phyloP scores from a whole-genome alignment of 2,329 filamentous ascomycete genomes.

The Ophiostoma ips region DNA sequence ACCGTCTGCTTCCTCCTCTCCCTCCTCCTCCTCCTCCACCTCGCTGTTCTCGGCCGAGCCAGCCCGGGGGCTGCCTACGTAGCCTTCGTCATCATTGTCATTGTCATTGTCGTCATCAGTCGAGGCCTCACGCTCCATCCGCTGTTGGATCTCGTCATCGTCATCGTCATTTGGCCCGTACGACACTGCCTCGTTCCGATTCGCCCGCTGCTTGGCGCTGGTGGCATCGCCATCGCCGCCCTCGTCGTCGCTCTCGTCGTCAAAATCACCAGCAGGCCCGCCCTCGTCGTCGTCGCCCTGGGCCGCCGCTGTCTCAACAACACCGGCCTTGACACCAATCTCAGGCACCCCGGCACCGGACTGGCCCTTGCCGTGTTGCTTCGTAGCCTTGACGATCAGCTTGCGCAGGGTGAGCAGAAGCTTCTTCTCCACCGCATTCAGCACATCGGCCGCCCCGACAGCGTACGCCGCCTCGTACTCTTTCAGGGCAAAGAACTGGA shows the following conservation, averaged over 20 bases:
- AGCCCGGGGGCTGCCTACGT: slow-evolving; percentile 34
- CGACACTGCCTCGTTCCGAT: slow-evolving; percentile 68
- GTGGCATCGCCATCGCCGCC: slow-evolving; percentile 69
- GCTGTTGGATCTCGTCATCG: slow-evolving; percentile 59
- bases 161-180: slow-evolving; percentile 91
- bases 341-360: slow-evolving; percentile 61
- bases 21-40: too few species aligned
- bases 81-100: slow-evolving; percentile 31
- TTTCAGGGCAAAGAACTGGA: slow-evolving; percentile 70
- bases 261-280: slow-evolving; percentile 26
- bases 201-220: slow-evolving; percentile 57
- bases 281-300: slow-evolving; percentile 19
- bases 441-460: slow-evolving; percentile 64
- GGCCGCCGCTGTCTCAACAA: slow-evolving; percentile 35
- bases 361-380: slow-evolving; percentile 56
- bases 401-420: slow-evolving; percentile 60
- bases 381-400: slow-evolving; percentile 64
- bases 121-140: slow-evolving; percentile 44
- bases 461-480: slow-evolving; percentile 82
- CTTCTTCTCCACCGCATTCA: slow-evolving; percentile 64
- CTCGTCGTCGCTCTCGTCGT: slow-evolving; percentile 55
- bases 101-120: slow-evolving; percentile 38
- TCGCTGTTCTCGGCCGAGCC: slow-evolving; percentile 9
- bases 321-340: slow-evolving; percentile 43
- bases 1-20: too few species aligned